Evolutionary conservation across 1,139 yeast species (phyloP), one percentile per base, ranked within the genome.

Genomic region (Suzukiozyma palmioleophila): DNA sequence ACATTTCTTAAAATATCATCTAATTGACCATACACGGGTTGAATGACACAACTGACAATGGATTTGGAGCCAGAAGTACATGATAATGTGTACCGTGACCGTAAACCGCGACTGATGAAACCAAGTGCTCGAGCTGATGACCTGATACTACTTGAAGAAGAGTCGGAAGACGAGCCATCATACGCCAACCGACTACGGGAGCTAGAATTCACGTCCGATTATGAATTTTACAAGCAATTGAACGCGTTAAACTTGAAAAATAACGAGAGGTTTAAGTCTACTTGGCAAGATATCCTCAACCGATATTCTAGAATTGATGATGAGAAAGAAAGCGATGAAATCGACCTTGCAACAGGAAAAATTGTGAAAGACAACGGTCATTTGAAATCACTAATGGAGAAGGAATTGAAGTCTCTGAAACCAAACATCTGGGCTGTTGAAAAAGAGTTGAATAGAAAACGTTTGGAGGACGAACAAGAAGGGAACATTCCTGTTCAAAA

Each of bases 311-410:
- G 57, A 2, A 59, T 75, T n/a, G 73, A 70, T 37, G 78, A 73
- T 46, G 65, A 65, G 2, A 59, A 63, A 11, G 81, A 78, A 44
- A 83, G 86, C 37, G 90, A 84, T 53, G 72, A 81, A 25, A 64
- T 84, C n/a, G 86, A 84, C 52, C 53, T 84, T 24, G 52, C 55
- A 3, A 77, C 86, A 0, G 88, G 89, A 2, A 65, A 70, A 38
- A 73, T 84, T 5, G 55, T 78, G 3, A 71, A 64, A 13, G 86
- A 84, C 49, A 73, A 75, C 42, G 92, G 92, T 2, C 92, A 84
- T 55, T 49, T 84, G 21, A 59, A 72, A 39, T 70, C 77, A 3
- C 49, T 76, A 36, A 47, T 47, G 35, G 43, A 43, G 11, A 39
- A 45, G 9, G 26, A 33, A 36, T 12, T 15, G 32, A 8, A 36